Evolutionary conservation across 2,329 filamentous ascomycete genomes (phyloP).

Genomic region (Amesomyces nigricolor): DNA sequence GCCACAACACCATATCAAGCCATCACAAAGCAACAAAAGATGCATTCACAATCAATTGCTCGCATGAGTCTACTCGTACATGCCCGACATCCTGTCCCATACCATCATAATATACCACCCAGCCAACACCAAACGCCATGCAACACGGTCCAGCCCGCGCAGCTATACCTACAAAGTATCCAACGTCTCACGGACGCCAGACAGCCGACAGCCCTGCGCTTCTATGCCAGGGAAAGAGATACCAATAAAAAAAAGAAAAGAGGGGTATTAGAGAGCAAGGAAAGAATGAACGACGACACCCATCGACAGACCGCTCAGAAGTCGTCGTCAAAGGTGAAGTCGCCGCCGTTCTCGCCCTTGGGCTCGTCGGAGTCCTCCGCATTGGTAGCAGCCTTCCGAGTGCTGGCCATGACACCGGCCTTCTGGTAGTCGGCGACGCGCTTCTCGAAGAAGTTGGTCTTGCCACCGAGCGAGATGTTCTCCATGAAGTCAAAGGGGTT

Average conservation of each 20-base stretch:
- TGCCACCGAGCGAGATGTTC: slow-evolving; percentile 96
- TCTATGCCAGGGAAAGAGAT: slow-evolving; percentile 19
- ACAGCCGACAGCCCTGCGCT: slow-evolving; percentile 9
- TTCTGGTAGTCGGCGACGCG: slow-evolving; percentile 99
- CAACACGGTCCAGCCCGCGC: slow-evolving; percentile 10
- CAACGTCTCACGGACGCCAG: slow-evolving; percentile 14
- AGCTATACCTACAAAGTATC: slow-evolving; percentile 19
- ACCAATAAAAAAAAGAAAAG: slow-evolving; percentile 8
- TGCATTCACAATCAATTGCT: slow-evolving; percentile 15
- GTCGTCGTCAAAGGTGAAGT: slow-evolving; percentile 94
- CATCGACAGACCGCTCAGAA: slow-evolving; percentile 57
- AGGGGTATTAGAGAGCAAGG: slow-evolving; percentile 27
- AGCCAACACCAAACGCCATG: slow-evolving; percentile 14
- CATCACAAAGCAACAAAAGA: not conserved
- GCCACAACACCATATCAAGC: not conserved
- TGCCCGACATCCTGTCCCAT: slow-evolving; percentile 8
- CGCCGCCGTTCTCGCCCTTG: slow-evolving; percentile 58
- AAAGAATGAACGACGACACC: slow-evolving; percentile 20
- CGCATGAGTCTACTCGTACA: slow-evolving; percentile 25
- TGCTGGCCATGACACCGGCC: slow-evolving; percentile 94
- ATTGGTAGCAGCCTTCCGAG: slow-evolving; percentile 57
- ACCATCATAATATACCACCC: slow-evolving; percentile 2
- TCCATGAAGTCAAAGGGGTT: slow-evolving; percentile 99
- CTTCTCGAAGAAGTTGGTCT: slow-evolving; percentile 99
- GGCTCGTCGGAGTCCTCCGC: slow-evolving; percentile 39